phyloP scores from a whole-genome alignment of 2,329 filamentous ascomycete genomes.

The Colletotrichum neosansevieriae region DNA sequence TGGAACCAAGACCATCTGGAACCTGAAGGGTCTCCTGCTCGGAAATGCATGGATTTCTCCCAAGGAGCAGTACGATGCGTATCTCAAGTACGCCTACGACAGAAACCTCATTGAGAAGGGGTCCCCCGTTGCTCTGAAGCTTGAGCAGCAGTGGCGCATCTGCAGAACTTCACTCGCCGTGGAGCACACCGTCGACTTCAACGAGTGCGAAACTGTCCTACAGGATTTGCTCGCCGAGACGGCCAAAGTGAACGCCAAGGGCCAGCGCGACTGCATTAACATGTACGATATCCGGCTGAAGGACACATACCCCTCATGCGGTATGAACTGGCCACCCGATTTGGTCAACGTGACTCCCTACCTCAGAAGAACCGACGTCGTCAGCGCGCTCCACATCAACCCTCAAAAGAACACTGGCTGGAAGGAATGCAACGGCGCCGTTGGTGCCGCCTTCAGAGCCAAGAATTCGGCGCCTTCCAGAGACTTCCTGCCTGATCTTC shows the following conservation, averaged over 20 bases:
- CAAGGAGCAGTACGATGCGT: constrained; percentile 88
- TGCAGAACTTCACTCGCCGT: constrained; percentile 74
- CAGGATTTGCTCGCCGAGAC: constrained; percentile 78
- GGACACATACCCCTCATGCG: constrained; percentile 85
- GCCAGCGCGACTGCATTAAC: constrained; percentile 78
- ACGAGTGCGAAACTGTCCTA: constrained; percentile 82
- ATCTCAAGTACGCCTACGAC: constrained; percentile 84
- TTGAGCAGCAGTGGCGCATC: constrained; percentile 76
- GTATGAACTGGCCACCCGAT: constrained; percentile 98
- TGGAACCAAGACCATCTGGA: constrained; percentile 71
- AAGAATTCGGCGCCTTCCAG: constrained; percentile 79
- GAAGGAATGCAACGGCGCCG: constrained; percentile 88
- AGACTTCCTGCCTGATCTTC: constrained; percentile 79
- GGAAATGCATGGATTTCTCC: constrained; percentile 99
- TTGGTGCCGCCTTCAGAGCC: constrained; percentile 78
- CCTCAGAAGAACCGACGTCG: constrained; percentile 84
- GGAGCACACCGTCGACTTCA: constrained; percentile 71
- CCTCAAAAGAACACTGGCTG: constrained; percentile 86
- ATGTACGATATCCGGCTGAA: constrained; percentile 96
- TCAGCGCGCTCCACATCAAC: constrained; percentile 84
- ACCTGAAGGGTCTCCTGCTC: constrained; percentile 86
- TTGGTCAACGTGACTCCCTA: constrained; percentile 83
- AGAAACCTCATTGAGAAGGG: constrained; percentile 78
- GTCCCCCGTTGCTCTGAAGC: constrained; percentile 70
- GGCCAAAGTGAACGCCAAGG: constrained; percentile 59